Base-by-base conservation (phyloP, 176 grass and related monocot genomes). In the Tillandsia fasciculata region DNA sequence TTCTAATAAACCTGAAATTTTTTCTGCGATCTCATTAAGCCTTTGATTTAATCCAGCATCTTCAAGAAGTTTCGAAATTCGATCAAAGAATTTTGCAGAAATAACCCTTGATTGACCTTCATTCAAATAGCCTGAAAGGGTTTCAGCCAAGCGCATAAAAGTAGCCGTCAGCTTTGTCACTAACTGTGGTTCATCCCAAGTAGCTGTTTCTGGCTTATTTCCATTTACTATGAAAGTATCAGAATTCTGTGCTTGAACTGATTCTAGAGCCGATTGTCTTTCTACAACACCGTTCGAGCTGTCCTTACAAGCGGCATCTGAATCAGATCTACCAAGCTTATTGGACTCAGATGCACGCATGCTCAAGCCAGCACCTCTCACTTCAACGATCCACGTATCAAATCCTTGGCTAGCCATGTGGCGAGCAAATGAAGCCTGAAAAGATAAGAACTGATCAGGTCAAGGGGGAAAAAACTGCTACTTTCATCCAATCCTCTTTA, bases 301-400 rank as follows among this genome's bases (percentile, higher is more conserved):
- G 70, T 73, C 72, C 28, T 66, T 70, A 66, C 76, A 72, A 49
- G 15, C 42, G 48, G 70, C 65, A 83, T 29, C 11, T 83, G 76
- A 26, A 73, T 72, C 80, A 53, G 85, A 77, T 73, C 64, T 69
- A 54, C 8, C 51, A 53, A 11, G 53, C 26, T 51, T 56, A 49
- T 65, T 75, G 72, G 49, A 75, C 53, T 65, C 67, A 77, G 51
- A 20, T 50, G 49, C 24, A 29, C 79, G 88, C 71, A 71, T 73
- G 59, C 88, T 92, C 66, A 92, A 82, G 58, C 93, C 88, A 1
- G 93, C 93, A 71, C 93, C 93, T 48, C 93, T 81, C 51, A 92
- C 82, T 89, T 96, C 93, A 67, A 96, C 88, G 52, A 96, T 84
- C 93, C 93, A 96, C 64, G 88, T 96, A 82, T 96, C 93, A 74